These are phyloP conservation scores for Hortaea werneckii DNA, from an alignment of 2,329 filamentous ascomycete species.

Conservation along the genomic window DNA sequence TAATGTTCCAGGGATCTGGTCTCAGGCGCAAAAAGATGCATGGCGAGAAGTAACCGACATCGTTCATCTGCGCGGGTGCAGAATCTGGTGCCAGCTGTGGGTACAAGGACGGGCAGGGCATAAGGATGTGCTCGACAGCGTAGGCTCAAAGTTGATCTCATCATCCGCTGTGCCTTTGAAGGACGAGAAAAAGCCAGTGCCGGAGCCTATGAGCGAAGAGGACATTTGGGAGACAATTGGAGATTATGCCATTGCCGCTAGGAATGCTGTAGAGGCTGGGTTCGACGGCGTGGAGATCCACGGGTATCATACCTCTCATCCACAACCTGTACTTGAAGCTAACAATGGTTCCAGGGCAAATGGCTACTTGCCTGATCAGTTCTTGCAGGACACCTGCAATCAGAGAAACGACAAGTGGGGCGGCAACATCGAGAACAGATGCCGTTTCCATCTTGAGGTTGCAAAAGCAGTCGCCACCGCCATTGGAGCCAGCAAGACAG, in stretches of 20 bases:
- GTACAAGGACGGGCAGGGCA: slow-evolving; percentile 39
- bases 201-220: slow-evolving; percentile 28
- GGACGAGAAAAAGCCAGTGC: slow-evolving; percentile 11
- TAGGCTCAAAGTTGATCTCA: slow-evolving; percentile 17
- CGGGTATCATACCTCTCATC: slow-evolving; percentile 6
- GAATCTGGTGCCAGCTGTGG: slow-evolving; percentile 37
- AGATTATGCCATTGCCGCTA: slow-evolving; percentile 37
- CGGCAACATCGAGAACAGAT: slow-evolving; percentile 42
- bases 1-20: slow-evolving; percentile 23
- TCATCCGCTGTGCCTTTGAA: slow-evolving; percentile 23
- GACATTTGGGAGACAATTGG: slow-evolving; percentile 35
- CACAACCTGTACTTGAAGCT: too few species aligned
- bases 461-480: slow-evolving; percentile 35
- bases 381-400: slow-evolving; percentile 41
- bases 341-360: slow-evolving; percentile 29
- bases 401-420: slow-evolving; percentile 42
- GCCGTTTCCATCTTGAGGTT: slow-evolving; percentile 47
- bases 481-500: slow-evolving; percentile 35
- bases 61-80: slow-evolving; percentile 40
- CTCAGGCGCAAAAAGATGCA: slow-evolving; percentile 32
- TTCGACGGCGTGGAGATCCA: slow-evolving; percentile 46
- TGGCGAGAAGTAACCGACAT: slow-evolving; percentile 42
- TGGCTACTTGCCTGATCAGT: slow-evolving; percentile 45
- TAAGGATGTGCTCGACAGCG: slow-evolving; percentile 14
- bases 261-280: slow-evolving; percentile 45